Evolutionary conservation across 371 early-diverging fungal genomes (phyloP), one percentile per base, ranked within the genome.

Genomic region (Encephalitozoon cuniculi): DNA sequence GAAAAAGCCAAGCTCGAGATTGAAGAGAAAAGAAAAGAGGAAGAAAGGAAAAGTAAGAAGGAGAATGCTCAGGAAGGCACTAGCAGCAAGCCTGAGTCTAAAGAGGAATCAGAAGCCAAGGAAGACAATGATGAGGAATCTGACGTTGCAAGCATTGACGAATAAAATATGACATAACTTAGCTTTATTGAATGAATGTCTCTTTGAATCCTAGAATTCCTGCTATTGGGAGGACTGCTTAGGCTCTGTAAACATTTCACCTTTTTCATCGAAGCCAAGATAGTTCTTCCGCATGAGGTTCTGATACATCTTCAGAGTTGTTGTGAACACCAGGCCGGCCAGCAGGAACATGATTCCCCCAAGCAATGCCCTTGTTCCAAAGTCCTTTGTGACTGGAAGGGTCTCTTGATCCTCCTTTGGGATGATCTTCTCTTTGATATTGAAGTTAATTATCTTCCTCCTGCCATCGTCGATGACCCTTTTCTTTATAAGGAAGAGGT

Each of bases 401-500:
- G 9, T n/a, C 0, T 41, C 30, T 4, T 21, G 37, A 6, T 53
- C 54, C 30, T 41, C 32, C 72, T 74, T 77, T 44, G 83, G 83
- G 23, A 83, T 77, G 9, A 79, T 55, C 43, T 72, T 51, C 39
- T 81, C 83, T 52, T 63, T 65, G n/a, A 83, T 71, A 64, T 81
- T 75, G 70, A 83, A 53, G 40, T 41, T 75, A 12, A 78, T 69
- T 23, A 83, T 59, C 52, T 75, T 76, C 39, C 64, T 51, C 12
- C 66, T 66, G 1, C 81, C 81, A 40, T 83, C 74, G n/a, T 54
- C 64, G 18, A 78, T 64, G 49, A 81, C 75, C 12, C 77, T 49
- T 39, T 81, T 80, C 59, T 74, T 78, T 12, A 83, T 83, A 8
- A 81, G 23, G 77, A 83, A 71, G 2, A 83, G 40, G n/a, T 83